Evolutionary conservation across 1,139 yeast genomes (phyloP), one percentile per base, ranked within the genome.

Genomic region (Kodamaea alishanica): DNA sequence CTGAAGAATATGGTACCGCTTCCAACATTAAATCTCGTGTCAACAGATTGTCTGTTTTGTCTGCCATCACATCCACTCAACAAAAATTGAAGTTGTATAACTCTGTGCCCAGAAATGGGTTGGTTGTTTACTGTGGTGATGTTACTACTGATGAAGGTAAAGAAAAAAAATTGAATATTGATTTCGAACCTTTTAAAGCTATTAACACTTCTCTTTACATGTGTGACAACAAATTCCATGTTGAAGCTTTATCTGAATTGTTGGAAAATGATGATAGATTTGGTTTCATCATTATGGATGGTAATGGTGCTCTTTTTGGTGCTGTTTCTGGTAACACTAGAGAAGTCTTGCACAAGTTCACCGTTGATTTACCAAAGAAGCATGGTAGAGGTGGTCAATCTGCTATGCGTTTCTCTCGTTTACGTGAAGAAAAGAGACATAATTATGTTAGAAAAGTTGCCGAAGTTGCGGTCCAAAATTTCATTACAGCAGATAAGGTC

Each of bases 321-420:
- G 79, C 95, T n/a, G 81, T 92, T 39, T 81, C 95, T 37, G 98
- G 98, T 64, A 92, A 92, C 71, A 90, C 96, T 37, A 83, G 98
- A 73, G 97, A 94, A 49, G 86, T 92, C 37, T 73, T 92, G 60
- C 96, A 92, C 67, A 92, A 92, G 67, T 92, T 92, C 69, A 84
- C 96, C 3, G 98, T 92, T 43, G 98, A 92, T 65, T 76, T 92
- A 58, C 98, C 98, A 53, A 92, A 92, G 73, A 92, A 92, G 86
- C 98, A 92, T 75, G 98, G 98, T 56, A 86, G 98, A 77, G 98
- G 98, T 85, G 98, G 98, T 84, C 98, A 92, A 74, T 92, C 98
- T 46, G 98, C 98, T 34, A 64, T 92, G 52, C 97, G 98, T 87
- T 92, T 92, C 75, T 85, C 97, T 33, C 90, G 98, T 76, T 78